phyloP scores from a whole-genome alignment of 2,329 filamentous ascomycete genomes.

The Apiospora malaysiana region DNA sequence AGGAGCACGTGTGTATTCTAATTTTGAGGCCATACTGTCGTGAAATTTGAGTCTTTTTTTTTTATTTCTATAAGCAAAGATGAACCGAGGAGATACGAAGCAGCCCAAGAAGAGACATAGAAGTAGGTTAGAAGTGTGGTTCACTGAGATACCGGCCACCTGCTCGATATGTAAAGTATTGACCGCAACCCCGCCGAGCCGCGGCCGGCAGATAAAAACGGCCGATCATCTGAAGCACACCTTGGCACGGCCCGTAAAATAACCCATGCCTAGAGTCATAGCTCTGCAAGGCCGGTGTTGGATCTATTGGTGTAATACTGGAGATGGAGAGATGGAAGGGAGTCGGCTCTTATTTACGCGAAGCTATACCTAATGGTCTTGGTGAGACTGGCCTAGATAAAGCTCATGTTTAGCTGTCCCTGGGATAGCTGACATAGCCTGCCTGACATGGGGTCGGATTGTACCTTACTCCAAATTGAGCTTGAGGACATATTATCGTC shows the following conservation, averaged over 20 bases:
- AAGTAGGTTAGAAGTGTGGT: background rate
- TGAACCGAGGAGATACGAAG: background rate
- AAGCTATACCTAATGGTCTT: background rate
- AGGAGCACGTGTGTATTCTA: background rate
- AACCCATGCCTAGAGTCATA: background rate
- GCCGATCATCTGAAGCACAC: background rate
- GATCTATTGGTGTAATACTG: background rate
- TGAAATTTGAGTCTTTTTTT: background rate
- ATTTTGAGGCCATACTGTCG: background rate
- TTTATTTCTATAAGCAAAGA: too few relatives aligned
- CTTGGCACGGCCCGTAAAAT: conserved; percentile 1
- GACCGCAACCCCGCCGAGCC: background rate
- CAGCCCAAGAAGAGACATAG: background rate
- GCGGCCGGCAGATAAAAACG: conserved; percentile 13
- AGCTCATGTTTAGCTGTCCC: background rate
- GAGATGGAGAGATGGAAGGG: background rate
- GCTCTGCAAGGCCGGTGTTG: background rate
- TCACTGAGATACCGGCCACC: background rate
- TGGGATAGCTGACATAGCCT: too few relatives aligned
- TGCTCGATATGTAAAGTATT: background rate
- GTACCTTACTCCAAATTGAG: too few relatives aligned
- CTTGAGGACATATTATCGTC: too few relatives aligned
- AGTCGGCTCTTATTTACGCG: background rate
- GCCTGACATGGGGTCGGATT: too few relatives aligned
- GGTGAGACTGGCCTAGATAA: background rate